phyloP scores from a whole-genome alignment of 176 grass and related monocot species.

The Rhynchospora breviuscula region DNA sequence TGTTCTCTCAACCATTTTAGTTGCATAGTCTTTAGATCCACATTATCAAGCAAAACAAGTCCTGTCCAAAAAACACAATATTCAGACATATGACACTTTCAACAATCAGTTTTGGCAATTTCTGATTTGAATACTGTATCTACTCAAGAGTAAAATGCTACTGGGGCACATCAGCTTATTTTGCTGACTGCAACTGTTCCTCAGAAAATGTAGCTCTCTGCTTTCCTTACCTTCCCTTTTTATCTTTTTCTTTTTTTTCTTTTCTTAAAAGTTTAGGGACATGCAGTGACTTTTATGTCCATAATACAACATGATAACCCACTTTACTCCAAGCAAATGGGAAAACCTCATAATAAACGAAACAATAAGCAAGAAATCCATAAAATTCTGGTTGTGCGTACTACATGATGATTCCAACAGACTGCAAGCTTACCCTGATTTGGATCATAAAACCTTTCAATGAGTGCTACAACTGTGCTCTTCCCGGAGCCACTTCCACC shows the following conservation, averaged over 20 bases:
- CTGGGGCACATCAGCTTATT: not conserved
- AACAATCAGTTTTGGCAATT: not conserved
- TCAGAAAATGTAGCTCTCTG: not conserved
- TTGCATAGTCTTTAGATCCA: slow-evolving; percentile 89
- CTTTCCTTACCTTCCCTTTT: not conserved
- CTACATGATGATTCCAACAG: not conserved
- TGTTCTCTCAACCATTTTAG: slow-evolving; percentile 93
- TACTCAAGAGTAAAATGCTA: not conserved
- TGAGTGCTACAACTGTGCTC: slow-evolving; percentile 90
- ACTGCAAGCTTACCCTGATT: slow-evolving; percentile 56
- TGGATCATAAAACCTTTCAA: slow-evolving; percentile 99
- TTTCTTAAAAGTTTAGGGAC: not conserved
- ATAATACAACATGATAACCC: no score
- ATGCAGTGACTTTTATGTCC: not conserved
- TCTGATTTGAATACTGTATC: not conserved
- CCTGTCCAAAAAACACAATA: slow-evolving; percentile 37
- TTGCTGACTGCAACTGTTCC: not conserved
- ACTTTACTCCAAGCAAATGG: not conserved
- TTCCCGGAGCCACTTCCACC: slow-evolving; percentile 98
- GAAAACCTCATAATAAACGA: not conserved
- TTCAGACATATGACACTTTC: not conserved
- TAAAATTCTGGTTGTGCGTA: not conserved
- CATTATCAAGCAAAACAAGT: slow-evolving; percentile 89
- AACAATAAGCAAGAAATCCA: not conserved
- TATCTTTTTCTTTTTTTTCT: not conserved